Evolutionary conservation across 2,329 filamentous ascomycete species (phyloP).

Genomic region (Venturia effusa): DNA sequence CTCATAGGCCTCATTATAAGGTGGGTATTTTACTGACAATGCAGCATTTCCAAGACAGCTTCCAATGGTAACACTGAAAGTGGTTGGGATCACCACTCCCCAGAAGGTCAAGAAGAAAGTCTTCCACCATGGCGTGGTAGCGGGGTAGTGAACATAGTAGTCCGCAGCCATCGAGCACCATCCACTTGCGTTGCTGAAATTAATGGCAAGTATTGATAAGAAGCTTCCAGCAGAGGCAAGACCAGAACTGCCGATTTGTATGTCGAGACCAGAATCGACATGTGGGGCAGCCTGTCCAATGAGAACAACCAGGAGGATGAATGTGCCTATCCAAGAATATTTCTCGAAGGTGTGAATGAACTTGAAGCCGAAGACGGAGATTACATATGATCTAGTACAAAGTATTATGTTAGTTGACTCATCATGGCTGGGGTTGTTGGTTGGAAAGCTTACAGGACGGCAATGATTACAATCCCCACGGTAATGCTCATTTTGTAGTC

Average conservation of each 20-base stretch:
- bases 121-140: constrained; percentile 26
- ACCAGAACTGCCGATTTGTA: constrained; percentile 18
- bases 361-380: constrained; percentile 31
- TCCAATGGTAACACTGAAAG: constrained; percentile 35
- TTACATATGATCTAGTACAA: constrained; percentile 22
- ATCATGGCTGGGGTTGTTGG: background rate
- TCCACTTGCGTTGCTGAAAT: constrained; percentile 18
- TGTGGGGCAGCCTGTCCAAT: constrained; percentile 30
- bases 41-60: constrained; percentile 30
- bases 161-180: constrained; percentile 33
- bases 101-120: constrained; percentile 32
- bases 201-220: constrained; percentile 21
- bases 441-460: constrained; percentile 12
- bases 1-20: constrained; percentile 25
- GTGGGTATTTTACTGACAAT: constrained; percentile 13
- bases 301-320: constrained; percentile 38
- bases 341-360: constrained; percentile 38
- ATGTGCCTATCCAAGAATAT: constrained; percentile 38
- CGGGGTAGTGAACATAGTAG: constrained; percentile 34
- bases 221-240: constrained; percentile 23
- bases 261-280: constrained; percentile 26
- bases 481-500: constrained; percentile 33
- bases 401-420: background rate
- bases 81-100: constrained; percentile 30
- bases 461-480: constrained; percentile 34